Conservation (phyloP, 2,329 filamentous ascomycete species). For the Beauveria caledonica region DNA sequence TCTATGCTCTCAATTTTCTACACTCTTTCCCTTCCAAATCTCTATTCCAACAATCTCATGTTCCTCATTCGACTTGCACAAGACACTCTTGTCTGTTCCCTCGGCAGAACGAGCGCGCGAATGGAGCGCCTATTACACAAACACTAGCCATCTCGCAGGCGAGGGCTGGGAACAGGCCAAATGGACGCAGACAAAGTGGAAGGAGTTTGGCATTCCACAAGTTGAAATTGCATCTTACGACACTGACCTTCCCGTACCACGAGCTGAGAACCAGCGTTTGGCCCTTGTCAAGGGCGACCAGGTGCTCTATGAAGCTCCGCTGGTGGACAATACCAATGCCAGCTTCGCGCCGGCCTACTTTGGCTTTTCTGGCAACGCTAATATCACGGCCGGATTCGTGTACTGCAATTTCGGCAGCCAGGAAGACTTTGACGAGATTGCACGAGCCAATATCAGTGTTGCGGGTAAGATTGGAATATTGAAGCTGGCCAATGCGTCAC, state of each 20-base stretch:
- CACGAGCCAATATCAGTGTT: neutral
- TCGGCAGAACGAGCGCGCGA: neutral
- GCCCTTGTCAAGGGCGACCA: neutral
- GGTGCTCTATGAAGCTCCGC: conserved; percentile 3
- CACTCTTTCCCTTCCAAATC: neutral
- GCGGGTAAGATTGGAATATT: conserved; percentile 29
- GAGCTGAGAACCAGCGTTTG: conserved; percentile 25
- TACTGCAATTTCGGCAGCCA: conserved; percentile 5
- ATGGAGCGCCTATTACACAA: conserved; percentile 32
- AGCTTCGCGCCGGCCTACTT: conserved; percentile 4
- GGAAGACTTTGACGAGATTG: conserved; percentile 4
- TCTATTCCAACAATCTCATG: too few species aligned
- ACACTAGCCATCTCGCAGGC: conserved; percentile 30
- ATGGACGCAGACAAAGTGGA: conserved; percentile 31
- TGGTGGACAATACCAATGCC: conserved; percentile 1
- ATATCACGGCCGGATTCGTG: neutral
- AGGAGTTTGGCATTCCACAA: conserved; percentile 21
- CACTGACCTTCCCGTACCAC: conserved; percentile 36
- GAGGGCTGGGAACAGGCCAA: conserved; percentile 28
- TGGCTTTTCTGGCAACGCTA: neutral
- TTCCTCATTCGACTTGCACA: neutral
- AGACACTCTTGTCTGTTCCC: neutral
- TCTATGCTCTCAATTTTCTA: neutral
- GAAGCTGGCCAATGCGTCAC: conserved; percentile 56
- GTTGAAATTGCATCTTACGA: conserved; percentile 17